Percentiles rank a stretch among this genome's conserved stretches.
Evolutionary conservation across 2,329 filamentous ascomycete genomes (phyloP).

Genomic region (Diaporthe ilicicola): DNA sequence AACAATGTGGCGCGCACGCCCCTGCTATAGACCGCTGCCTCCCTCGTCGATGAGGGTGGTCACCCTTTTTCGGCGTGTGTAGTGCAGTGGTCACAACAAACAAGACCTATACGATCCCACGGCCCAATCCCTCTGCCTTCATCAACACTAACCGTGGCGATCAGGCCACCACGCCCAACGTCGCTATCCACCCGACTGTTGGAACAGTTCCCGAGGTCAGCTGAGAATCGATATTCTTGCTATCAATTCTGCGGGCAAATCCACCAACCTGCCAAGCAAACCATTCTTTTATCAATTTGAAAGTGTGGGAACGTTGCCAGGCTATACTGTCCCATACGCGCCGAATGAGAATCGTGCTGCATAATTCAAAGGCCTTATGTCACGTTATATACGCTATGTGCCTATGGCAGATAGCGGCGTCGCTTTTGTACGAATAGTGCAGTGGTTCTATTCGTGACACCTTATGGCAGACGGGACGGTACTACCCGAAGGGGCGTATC

Average conservation of each 20-base stretch:
- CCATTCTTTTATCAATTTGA: background rate
- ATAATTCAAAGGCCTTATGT: conserved; percentile 36
- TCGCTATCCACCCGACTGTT: background rate
- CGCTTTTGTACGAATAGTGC: no score
- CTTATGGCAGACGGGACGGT: conserved; percentile 36
- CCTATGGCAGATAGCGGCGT: no score
- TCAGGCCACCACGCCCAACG: background rate
- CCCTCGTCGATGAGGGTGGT: no score
- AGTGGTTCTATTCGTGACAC: no score
- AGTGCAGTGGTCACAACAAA: no score
- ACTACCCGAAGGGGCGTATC: conserved; percentile 38
- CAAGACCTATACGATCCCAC: conserved; percentile 25
- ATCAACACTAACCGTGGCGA: conserved; percentile 15
- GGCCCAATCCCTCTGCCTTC: conserved; percentile 29
- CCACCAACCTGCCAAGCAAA: conserved; percentile 15
- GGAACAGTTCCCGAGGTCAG: background rate
- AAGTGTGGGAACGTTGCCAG: background rate
- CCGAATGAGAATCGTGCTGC: background rate
- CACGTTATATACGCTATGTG: no score
- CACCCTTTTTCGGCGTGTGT: no score
- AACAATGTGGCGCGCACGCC: no score
- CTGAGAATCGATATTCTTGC: background rate
- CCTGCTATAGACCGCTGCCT: no score
- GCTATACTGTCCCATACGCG: background rate
- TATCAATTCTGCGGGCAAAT: background rate